phyloP scores from a whole-genome alignment of 768 basidiomycete species.

The Lyophyllum semitale region DNA sequence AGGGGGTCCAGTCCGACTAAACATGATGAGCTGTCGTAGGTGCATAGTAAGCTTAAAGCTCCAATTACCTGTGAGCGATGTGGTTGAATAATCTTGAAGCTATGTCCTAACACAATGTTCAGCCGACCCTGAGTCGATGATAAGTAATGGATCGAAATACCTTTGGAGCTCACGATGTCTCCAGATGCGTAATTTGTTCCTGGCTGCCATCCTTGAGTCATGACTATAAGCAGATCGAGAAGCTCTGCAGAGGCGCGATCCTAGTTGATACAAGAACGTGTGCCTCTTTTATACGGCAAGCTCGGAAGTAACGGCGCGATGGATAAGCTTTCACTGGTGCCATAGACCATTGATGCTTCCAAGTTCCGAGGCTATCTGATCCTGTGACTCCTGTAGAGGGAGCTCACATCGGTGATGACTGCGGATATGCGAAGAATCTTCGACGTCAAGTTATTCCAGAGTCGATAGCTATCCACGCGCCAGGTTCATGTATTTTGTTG shows the following conservation, averaged over 20 bases:
- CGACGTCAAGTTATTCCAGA: too few relatives aligned
- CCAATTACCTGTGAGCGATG: conserved; percentile 63
- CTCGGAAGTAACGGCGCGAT: too few relatives aligned
- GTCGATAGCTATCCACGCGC: too few relatives aligned
- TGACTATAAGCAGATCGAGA: neutral
- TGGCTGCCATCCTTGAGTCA: conserved; percentile 13
- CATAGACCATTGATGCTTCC: too few relatives aligned
- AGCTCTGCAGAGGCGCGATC: neutral
- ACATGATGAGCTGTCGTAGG: neutral
- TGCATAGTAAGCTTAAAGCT: neutral
- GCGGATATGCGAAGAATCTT: too few relatives aligned
- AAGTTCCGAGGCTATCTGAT: neutral
- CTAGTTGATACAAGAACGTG: neutral
- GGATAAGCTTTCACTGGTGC: too few relatives aligned
- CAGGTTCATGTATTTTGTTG: too few relatives aligned
- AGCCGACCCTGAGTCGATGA: neutral
- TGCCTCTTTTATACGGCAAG: neutral
- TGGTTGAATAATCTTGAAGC: conserved; percentile 72
- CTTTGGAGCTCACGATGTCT: conserved; percentile 57
- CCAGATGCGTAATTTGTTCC: conserved; percentile 5
- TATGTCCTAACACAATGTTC: conserved; percentile 36
- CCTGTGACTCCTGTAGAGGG: neutral
- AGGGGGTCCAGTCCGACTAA: conserved; percentile 71
- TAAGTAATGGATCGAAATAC: conserved; percentile 29
- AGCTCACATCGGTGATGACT: neutral